A percentile compares a stretch with the other conserved stretches of the same genome.
These are phyloP conservation scores for Closterium sp. DNA, from an alignment of 139 green algal genomes.

Conservation along the genomic window DNA sequence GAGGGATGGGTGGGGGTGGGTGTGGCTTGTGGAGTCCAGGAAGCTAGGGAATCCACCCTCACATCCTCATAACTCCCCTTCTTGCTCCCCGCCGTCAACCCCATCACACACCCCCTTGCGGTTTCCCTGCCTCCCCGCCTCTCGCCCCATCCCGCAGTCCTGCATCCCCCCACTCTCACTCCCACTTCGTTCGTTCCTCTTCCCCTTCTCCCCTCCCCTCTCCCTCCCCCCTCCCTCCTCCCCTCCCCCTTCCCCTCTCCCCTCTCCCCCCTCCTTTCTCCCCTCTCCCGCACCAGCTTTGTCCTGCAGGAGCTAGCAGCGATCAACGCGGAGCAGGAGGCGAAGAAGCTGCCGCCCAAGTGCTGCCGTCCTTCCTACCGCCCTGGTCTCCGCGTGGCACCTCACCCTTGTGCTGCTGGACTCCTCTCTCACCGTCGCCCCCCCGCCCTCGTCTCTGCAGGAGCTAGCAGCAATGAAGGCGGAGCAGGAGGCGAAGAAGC, in stretches of 20 bases:
- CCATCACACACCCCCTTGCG: not conserved
- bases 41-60: no score
- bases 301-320: constrained; percentile 53
- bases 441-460: no score
- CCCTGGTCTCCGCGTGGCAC: no score
- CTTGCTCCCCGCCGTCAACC: not conserved
- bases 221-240: not conserved
- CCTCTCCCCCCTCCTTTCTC: not conserved
- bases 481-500: constrained; percentile 87
- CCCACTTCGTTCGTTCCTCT: not conserved
- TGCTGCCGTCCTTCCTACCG: no score
- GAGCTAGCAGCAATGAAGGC: constrained; percentile 73
- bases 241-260: not conserved
- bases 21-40: no score
- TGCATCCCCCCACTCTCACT: not conserved
- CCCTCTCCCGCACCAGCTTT: constrained; percentile 45
- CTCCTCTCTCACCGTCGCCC: no score
- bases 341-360: constrained; percentile 84
- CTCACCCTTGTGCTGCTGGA: no score
- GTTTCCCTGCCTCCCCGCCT: no score
- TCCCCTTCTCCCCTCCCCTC: not conserved
- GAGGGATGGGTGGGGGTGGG: no score
- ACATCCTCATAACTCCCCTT: not conserved
- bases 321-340: constrained; percentile 87
- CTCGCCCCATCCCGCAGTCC: not conserved